Percentiles rank a stretch among this genome's conserved stretches.
Conservation (phyloP, 805 yeast genomes). For the Saccharomycopsis sp. region DNA sequence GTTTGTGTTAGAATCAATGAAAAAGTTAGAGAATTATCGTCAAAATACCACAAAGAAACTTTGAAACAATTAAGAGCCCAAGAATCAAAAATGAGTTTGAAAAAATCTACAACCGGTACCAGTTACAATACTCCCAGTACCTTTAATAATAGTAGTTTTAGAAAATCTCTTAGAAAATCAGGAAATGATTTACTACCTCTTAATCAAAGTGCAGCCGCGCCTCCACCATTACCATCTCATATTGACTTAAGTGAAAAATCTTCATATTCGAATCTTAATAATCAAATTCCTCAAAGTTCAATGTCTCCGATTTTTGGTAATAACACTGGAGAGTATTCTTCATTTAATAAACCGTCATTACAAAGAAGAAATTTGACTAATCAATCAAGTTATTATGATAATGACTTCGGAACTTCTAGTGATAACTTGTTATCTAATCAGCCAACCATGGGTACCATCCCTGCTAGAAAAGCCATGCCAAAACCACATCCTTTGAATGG, state of each 20-base stretch:
- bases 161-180: slow-evolving; percentile 14
- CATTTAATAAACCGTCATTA: not conserved
- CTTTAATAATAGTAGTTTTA: not conserved
- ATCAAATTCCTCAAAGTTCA: not conserved
- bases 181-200: slow-evolving; percentile 15
- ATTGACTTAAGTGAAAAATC: slow-evolving; percentile 1
- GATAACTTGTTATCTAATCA: not conserved
- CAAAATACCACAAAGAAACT: slow-evolving; percentile 26
- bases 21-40: slow-evolving; percentile 42
- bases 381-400: not conserved
- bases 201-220: slow-evolving; percentile 8
- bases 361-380: not conserved
- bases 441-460: not conserved
- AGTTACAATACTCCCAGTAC: slow-evolving; percentile 19
- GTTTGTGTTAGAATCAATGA: slow-evolving; percentile 51
- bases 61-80: slow-evolving; percentile 21
- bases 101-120: too few species aligned
- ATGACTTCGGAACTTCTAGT: slow-evolving; percentile 6
- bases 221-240: slow-evolving; percentile 1
- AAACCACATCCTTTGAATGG: slow-evolving; percentile 9
- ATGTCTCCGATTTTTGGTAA: slow-evolving; percentile 11
- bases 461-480: slow-evolving; percentile 10
- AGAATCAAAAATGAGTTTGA: slow-evolving; percentile 20
- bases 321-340: too few species aligned
- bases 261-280: slow-evolving; percentile 1